A percentile compares a stretch with the other conserved stretches of the same genome.
phyloP scores from a whole-genome alignment of 75 land plant genomes.

The Sequoia sempervirens region DNA sequence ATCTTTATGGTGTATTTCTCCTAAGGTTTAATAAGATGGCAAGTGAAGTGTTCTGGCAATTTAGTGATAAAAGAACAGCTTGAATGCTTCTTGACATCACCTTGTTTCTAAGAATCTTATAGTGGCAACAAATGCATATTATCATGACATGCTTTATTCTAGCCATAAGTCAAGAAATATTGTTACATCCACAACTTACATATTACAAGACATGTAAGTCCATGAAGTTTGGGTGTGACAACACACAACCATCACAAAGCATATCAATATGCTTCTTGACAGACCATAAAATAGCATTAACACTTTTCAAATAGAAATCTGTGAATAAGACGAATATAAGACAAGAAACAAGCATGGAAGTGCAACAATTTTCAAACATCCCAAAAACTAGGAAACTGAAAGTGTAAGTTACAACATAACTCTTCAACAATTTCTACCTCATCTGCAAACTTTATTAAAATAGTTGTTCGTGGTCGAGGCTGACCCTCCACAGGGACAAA shows the following conservation, averaged over 20 bases:
- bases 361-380: background rate
- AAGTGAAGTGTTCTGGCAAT: background rate
- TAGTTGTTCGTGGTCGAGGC: constrained; percentile 89
- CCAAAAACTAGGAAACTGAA: background rate
- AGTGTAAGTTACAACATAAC: background rate
- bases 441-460: constrained; percentile 95
- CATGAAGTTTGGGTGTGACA: background rate
- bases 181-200: too few relatives aligned
- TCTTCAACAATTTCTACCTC: constrained; percentile 49
- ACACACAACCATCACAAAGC: background rate
- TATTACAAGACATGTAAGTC: background rate
- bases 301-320: background rate
- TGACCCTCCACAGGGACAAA: constrained; percentile 97
- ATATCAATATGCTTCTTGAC: background rate
- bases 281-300: background rate
- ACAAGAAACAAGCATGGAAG: background rate
- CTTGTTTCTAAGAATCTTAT: background rate
- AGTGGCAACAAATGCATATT: background rate
- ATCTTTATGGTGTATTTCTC: background rate
- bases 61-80: background rate
- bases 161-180: too few relatives aligned
- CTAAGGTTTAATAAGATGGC: background rate
- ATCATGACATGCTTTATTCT: too few relatives aligned
- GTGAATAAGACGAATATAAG: background rate
- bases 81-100: background rate